Evolutionary conservation across 1,284 basidiomycete genomes (phyloP).

Genomic region (Microbotryomycetes sp.): DNA sequence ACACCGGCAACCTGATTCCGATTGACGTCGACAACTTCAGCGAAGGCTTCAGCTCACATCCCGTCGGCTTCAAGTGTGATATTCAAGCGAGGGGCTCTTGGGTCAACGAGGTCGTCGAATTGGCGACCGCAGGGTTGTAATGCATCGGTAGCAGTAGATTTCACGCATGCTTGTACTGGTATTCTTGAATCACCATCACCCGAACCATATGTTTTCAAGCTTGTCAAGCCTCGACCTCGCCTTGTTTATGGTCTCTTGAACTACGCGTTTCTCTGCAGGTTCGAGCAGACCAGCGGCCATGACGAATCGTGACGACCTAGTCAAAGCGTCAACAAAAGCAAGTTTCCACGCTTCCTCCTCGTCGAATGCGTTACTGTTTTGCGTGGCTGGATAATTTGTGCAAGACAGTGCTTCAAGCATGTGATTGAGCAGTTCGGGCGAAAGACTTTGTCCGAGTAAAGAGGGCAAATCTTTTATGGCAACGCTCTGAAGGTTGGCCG

Average conservation of each 20-base stretch:
- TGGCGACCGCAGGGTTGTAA: neutral
- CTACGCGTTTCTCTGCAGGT: neutral
- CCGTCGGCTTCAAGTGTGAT: constrained; percentile 23
- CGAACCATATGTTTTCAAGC: too few relatives aligned
- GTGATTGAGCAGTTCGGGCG: neutral
- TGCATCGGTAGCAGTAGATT: constrained; percentile 51
- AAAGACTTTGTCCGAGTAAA: neutral
- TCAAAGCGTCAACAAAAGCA: neutral
- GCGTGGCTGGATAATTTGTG: too few relatives aligned
- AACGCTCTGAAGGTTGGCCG: too few relatives aligned
- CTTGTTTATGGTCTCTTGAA: too few relatives aligned
- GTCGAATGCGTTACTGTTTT: neutral
- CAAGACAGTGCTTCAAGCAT: neutral
- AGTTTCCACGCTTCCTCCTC: neutral
- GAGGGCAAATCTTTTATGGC: neutral
- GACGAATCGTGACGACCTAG: neutral
- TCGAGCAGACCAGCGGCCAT: neutral
- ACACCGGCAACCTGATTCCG: constrained; percentile 2
- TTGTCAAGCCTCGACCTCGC: too few relatives aligned
- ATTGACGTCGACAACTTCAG: constrained; percentile 28
- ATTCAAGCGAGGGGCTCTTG: constrained; percentile 20
- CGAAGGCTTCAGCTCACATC: constrained; percentile 33
- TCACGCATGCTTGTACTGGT: neutral
- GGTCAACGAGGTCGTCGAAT: constrained; percentile 12
- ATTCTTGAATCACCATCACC: neutral